Evolutionary conservation across 352 stramenopile genomes (phyloP), one percentile per base, ranked within the genome.

Genomic region (Aphanomyces stellatus): DNA sequence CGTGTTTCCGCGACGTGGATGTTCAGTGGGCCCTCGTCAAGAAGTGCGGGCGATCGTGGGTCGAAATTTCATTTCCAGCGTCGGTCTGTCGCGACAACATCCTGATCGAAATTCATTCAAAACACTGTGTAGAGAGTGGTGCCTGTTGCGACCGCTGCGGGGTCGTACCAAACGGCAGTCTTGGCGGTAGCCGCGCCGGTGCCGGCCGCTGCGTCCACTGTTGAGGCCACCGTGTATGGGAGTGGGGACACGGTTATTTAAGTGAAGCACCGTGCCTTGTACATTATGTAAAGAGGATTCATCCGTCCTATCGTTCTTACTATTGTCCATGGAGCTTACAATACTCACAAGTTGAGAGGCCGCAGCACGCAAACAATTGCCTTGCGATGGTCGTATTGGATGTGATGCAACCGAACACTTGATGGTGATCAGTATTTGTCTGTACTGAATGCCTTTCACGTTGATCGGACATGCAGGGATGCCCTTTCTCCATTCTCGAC

Each of bases 1-100:
- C 74, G 15, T 89, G 81, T 62, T 91, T 89, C 51, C 66, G 77
- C 10, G 73, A 79, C 49, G 74, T 64, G 13, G 80, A 73, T 2
- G 71, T 91, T 55, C 71, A 89, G 62, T 91, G 82, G 80, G 72
- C 76, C 3, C 69, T 91, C 41, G 71, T 80, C 46, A 76, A 79
- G 30, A 74, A 69, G 2, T 91, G 78, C 30, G 79, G 81, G 10
- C 78, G 72, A 28, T 90, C 82, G 3, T 91, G 78, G 79, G 75
- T 85, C 30, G 49, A 57, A 34, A 37, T 57, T n/a, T 57, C 49
- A 7, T n/a, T 57, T 35, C 49, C 49, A 22, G n/a, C 33, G n/a
- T 46, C n/a, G 37, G n/a, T 46, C 0, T 2, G 37, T 46, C 13
- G 11, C 37, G 13, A 46, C 37, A 46, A n/a, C n/a, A n/a, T n/a